Evolutionary conservation across 805 yeast genomes (phyloP).

Genomic region (Candida dendrica): DNA sequence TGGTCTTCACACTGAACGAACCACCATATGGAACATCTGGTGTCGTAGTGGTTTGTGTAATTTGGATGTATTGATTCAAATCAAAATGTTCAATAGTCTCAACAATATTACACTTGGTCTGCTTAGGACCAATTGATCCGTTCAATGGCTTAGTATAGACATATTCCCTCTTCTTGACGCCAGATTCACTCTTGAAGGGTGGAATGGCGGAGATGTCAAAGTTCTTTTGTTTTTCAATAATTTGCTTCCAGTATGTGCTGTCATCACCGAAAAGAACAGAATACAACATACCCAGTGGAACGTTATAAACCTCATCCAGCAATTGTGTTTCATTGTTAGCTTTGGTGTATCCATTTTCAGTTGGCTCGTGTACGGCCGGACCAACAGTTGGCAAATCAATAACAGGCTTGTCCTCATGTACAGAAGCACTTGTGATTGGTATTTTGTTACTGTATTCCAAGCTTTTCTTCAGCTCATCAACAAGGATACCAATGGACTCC

Average conservation of each 20-base stretch:
- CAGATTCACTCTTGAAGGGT: conserved; percentile 26
- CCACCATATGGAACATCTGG: conserved; percentile 94
- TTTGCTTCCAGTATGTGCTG: conserved; percentile 35
- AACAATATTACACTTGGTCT: conserved; percentile 60
- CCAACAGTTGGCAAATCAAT: conserved; percentile 25
- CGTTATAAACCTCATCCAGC: conserved; percentile 39
- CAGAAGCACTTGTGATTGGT: conserved; percentile 4
- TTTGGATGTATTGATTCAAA: conserved; percentile 46
- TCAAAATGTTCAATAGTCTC: conserved; percentile 58
- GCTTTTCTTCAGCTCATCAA: conserved; percentile 34
- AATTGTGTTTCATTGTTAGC: conserved; percentile 47
- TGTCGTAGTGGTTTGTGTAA: conserved; percentile 58
- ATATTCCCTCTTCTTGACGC: conserved; percentile 38
- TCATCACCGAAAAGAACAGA: conserved; percentile 57
- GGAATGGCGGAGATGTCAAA: conserved; percentile 43
- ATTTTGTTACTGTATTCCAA: conserved; percentile 1
- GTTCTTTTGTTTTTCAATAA: conserved; percentile 55
- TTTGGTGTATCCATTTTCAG: conserved; percentile 33
- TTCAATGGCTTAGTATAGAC: conserved; percentile 69
- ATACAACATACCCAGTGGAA: conserved; percentile 62
- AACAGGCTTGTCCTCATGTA: conserved; percentile 12
- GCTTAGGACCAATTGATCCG: conserved; percentile 86
- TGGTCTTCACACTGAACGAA: conserved; percentile 56
- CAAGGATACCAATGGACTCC: conserved; percentile 42
- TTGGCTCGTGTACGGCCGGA: conserved; percentile 37